Base-by-base conservation (phyloP, 225 moss, liverwort and hornwort genomes). In the Straminergon stramineum region DNA sequence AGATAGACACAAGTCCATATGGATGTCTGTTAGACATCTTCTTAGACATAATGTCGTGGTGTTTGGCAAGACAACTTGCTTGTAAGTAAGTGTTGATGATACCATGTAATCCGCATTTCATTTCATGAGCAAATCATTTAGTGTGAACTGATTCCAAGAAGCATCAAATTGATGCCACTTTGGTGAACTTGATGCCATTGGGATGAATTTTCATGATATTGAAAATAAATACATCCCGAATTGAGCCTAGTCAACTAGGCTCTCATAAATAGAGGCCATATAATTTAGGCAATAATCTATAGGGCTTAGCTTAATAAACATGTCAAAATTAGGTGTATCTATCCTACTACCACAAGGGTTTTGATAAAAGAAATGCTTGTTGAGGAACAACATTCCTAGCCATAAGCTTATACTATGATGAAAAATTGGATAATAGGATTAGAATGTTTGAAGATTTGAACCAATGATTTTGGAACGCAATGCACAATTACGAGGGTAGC, bases 361-460 rank as follows among this genome's bases (percentile, higher is more conserved):
- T 73, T 43, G 9, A 19, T 15, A 9, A 43, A 34, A 43, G 3
- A 5, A 43, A 27, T 28, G 9, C 9, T 2, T 1, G 0, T 31
- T 19, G 12, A 51, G 1, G 19, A 31, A 51, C 4, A 1, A 48
- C 11, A 51, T 51, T 51, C 12, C 4, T 48, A 6, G 4, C 51
- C 0, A 0, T 31, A 12, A 75, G 19, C 2, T 12, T 51, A 7
- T 48, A 12, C 0, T n/a, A n/a, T n/a, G n/a, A n/a, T 19, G 2
- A 31, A 75, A 75, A 75, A 19, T 7, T 75, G 4, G 30, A 48
- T 48, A 48, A 18, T n/a, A 48, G 13, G 12, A 48, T 75, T 48
- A 48, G 48, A 75, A 39, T 17, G 2, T 19, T 48, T 51, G 17
- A 73, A 27, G 17, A 43, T 73, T 75, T 51, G 51, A 51, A 75